Evolutionary conservation across 306 rosid genomes (phyloP).

Genomic region (Citrullus amarus): DNA sequence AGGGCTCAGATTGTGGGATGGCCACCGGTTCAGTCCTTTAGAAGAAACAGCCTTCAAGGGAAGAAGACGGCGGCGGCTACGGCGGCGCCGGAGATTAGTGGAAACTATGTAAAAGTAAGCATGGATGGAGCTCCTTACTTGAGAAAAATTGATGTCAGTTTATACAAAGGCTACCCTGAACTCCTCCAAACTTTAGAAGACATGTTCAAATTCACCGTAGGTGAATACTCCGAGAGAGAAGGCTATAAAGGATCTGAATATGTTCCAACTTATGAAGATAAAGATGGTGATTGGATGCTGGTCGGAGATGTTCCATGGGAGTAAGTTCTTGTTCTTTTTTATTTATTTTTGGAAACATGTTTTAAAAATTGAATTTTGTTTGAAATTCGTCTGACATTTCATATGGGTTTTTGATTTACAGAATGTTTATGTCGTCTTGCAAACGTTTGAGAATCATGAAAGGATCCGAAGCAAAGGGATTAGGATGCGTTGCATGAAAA

Average conservation of each 20-base stretch:
- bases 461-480: constrained; percentile 79
- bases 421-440: constrained; percentile 85
- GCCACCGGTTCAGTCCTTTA: constrained; percentile 74
- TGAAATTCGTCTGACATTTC: background rate
- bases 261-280: constrained; percentile 87
- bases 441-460: constrained; percentile 85
- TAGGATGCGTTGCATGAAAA: constrained; percentile 57
- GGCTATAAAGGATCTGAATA: constrained; percentile 80
- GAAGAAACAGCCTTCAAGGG: constrained; percentile 53
- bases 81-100: constrained; percentile 35
- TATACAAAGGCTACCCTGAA: constrained; percentile 45
- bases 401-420: constrained; percentile 17
- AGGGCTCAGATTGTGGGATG: constrained; percentile 84
- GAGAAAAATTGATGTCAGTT: constrained; percentile 66
- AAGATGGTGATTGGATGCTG: constrained; percentile 94
- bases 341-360: background rate
- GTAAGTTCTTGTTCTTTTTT: constrained; percentile 25
- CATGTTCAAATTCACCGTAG: constrained; percentile 74
- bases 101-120: constrained; percentile 75
- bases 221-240: constrained; percentile 72
- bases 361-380: background rate
- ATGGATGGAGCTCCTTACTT: constrained; percentile 97
- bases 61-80: constrained; percentile 3
- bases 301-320: constrained; percentile 99
- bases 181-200: constrained; percentile 58